Evolutionary conservation across 164 flowering plant species (phyloP), one percentile per base, ranked within the genome.

Genomic region (Sextonia rubra): DNA sequence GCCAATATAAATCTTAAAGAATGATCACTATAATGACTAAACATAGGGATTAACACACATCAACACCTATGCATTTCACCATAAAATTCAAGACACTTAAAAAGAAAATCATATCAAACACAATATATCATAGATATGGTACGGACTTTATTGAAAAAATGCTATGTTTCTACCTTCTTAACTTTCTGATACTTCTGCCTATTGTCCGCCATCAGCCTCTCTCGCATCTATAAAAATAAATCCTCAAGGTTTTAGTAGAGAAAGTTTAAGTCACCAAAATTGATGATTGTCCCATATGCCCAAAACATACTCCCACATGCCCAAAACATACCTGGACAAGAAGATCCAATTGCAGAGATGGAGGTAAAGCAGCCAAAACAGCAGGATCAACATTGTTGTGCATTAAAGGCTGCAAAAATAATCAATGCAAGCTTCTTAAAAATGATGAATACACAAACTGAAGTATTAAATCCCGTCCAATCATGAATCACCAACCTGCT

Each of bases 291-390:
- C n/a, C n/a, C 26, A 58, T 1, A 72, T 27, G 6, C 60, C 58
- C 64, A 9, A 65, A 64, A 49, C 26, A 29, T 74, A 86, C 99
- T n/a, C n/a, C n/a, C 26, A 58, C 1, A 72, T 27, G 6, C 60
- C 58, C 64, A 9, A 65, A 64, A 49, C 26, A 29, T 74, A 86
- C 99, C 89, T 95, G 97, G 60, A 85, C 98, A 81, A 95, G 98
- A 78, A 95, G 97, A 79, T 95, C 99, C 67, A 93, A 91, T 80
- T 93, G 98, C 92, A 95, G 84, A 23, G 98, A 93, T 75, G 98
- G 98, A 77, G 99, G 99, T 79, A 95, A 81, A 73, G 96, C 74
- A 70, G 96, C 96, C 81, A 93, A 83, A n/a, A 93, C 86, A 76
- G 92, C 79, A 48, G 97, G 98, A 82, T 94, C 98, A 70, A 94